These are phyloP conservation scores for Ceriops tagal DNA, from an alignment of 345 rosid species.

Conservation along the genomic window DNA sequence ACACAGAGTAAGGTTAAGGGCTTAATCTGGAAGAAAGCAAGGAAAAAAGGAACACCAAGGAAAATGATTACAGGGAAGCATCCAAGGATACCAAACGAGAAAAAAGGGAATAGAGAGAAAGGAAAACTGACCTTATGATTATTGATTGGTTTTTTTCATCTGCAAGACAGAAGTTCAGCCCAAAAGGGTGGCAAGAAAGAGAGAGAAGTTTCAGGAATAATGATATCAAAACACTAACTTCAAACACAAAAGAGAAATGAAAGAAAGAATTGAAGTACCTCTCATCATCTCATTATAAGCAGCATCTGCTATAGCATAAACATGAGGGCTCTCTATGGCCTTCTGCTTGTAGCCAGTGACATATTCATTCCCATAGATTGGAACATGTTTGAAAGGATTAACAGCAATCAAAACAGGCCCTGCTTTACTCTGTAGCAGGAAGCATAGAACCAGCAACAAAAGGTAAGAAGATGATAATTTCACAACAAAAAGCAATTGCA, in stretches of 20 bases:
- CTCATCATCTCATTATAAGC: slow-evolving; percentile 93
- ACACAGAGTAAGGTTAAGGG: not conserved
- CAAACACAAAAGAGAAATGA: slow-evolving; percentile 16
- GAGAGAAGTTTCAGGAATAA: slow-evolving; percentile 13
- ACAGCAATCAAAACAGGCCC: slow-evolving; percentile 86
- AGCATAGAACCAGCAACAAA: slow-evolving; percentile 18
- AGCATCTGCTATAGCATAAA: slow-evolving; percentile 70
- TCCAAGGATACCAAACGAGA: not conserved
- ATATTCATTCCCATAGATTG: slow-evolving; percentile 57
- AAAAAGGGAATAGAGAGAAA: not conserved
- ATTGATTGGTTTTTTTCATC: slow-evolving; percentile 84
- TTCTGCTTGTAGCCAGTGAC: slow-evolving; percentile 60
- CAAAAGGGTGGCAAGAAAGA: slow-evolving; percentile 9
- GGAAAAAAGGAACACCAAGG: no score
- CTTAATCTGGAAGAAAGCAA: slow-evolving; percentile 10
- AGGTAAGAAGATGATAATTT: slow-evolving; percentile 4
- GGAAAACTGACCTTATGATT: slow-evolving; percentile 68
- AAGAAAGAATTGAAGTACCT: slow-evolving; percentile 44
- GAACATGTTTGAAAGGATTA: slow-evolving; percentile 77
- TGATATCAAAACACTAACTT: not conserved
- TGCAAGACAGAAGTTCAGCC: slow-evolving; percentile 35
- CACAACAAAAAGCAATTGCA: slow-evolving; percentile 2
- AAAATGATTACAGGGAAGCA: no score
- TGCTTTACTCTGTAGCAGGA: slow-evolving; percentile 70
- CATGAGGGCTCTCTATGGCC: slow-evolving; percentile 64